Evolutionary conservation across 805 yeast genomes (phyloP).

Genomic region (Pichia occidentalis): DNA sequence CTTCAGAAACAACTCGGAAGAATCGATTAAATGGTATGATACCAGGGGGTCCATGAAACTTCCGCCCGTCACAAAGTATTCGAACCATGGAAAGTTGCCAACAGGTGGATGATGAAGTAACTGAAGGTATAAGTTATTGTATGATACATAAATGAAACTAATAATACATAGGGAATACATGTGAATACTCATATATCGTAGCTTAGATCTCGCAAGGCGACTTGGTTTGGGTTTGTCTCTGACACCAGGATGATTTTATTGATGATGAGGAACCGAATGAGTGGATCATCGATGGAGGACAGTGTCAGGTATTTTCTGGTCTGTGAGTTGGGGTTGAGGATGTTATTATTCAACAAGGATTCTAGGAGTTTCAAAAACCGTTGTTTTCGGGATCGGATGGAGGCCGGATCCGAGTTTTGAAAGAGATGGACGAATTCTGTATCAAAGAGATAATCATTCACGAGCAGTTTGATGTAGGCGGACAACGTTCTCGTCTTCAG

Average conservation of each 20-base stretch:
- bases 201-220: slow-evolving; percentile 23
- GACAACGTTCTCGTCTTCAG: slow-evolving; percentile 21
- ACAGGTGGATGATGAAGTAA: too few relatives aligned
- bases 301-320: slow-evolving; percentile 17
- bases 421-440: slow-evolving; percentile 21
- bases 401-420: slow-evolving; percentile 15
- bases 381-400: slow-evolving; percentile 17
- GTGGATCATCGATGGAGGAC: slow-evolving; percentile 28
- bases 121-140: too few relatives aligned
- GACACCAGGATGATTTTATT: slow-evolving; percentile 26
- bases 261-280: slow-evolving; percentile 27
- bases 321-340: slow-evolving; percentile 8
- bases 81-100: too few relatives aligned
- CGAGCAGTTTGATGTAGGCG: slow-evolving; percentile 21
- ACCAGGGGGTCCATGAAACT: too few relatives aligned
- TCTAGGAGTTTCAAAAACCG: slow-evolving; percentile 27
- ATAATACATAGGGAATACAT: too few relatives aligned
- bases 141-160: too few relatives aligned
- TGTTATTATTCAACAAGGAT: slow-evolving; percentile 25
- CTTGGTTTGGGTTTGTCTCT: slow-evolving; percentile 23
- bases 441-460: slow-evolving; percentile 25
- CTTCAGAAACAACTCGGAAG: too few relatives aligned
- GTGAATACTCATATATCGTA: slow-evolving; percentile 3
- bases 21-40: too few relatives aligned
- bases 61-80: too few relatives aligned